Evolutionary conservation across 2,329 filamentous ascomycete species (phyloP), one percentile per base, ranked within the genome.

Genomic region (Sordariomycetes sp.): DNA sequence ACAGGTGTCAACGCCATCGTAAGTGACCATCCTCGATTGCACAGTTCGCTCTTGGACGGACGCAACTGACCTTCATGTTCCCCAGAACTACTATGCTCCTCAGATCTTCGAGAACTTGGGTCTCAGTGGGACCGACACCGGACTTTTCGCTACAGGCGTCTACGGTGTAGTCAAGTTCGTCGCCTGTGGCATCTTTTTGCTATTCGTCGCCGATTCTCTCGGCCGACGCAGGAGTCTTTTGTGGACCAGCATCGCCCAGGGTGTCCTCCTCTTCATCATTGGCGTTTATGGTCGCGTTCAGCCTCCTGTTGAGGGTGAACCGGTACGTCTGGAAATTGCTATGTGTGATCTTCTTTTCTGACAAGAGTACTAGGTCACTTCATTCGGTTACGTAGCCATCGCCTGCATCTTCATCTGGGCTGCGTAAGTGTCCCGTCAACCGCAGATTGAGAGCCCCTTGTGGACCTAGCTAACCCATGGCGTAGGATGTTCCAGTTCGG

Each of bases 321-420:
- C 14, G 4, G 75, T 61, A n/a, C n/a, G n/a, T n/a, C n/a, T n/a
- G n/a, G n/a, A n/a, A n/a, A n/a, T n/a, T n/a, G n/a, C n/a, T n/a
- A n/a, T n/a, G n/a, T n/a, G n/a, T n/a, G n/a, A n/a, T n/a, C n/a
- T n/a, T n/a, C n/a, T n/a, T n/a, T n/a, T n/a, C n/a, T n/a, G n/a
- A n/a, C n/a, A n/a, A n/a, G n/a, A n/a, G n/a, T n/a, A n/a, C n/a
- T n/a, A n/a, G n/a, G n/a, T n/a, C 42, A 83, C 79, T 1, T 72
- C 70, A 0, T 78, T 79, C 10, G 39, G 39, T 12, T 41, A 42
- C 17, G 39, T 37, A 18, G 40, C 42, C 16, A 42, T 44, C 21
- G 38, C 35, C 53, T 86, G 86, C 58, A 83, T 78, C 0, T 79
- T 72, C 0, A 70, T 72, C 0, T 84, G 79, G 79, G 83, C n/a